Evolutionary conservation across 805 yeast genomes (phyloP).

Genomic region (Lipomyces japonicus): DNA sequence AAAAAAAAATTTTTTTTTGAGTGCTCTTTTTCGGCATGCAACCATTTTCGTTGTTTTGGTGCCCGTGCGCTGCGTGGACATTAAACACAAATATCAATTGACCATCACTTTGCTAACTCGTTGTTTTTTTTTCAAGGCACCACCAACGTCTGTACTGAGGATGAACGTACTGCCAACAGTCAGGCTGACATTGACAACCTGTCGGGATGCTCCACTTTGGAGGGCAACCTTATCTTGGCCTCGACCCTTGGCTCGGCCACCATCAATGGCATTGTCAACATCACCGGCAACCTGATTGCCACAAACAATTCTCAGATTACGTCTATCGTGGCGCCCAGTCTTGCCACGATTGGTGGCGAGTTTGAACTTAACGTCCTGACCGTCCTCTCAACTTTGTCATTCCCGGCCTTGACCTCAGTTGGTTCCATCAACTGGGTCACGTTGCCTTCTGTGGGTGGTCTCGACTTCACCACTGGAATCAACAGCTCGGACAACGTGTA

Average conservation of each 20-base stretch:
- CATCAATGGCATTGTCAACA: constrained; percentile 68
- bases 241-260: constrained; percentile 47
- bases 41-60: not conserved
- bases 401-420: constrained; percentile 76
- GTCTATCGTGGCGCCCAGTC: constrained; percentile 71
- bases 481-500: constrained; percentile 65
- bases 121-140: constrained; percentile 3
- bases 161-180: constrained; percentile 68
- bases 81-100: not conserved
- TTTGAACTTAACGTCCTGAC: constrained; percentile 63
- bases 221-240: constrained; percentile 69
- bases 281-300: constrained; percentile 72
- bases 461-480: constrained; percentile 68
- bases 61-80: not conserved
- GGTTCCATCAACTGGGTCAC: constrained; percentile 78
- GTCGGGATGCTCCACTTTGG: constrained; percentile 70
- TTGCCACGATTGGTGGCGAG: constrained; percentile 69
- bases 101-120: not conserved
- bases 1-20: not conserved
- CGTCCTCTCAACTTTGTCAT: constrained; percentile 59
- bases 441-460: constrained; percentile 72
- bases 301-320: constrained; percentile 61
- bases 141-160: constrained; percentile 23
- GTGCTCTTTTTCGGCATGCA: not conserved
- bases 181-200: constrained; percentile 74